Conservation (phyloP, 2,329 filamentous ascomycete species). For the Fusarium goolgardi region DNA sequence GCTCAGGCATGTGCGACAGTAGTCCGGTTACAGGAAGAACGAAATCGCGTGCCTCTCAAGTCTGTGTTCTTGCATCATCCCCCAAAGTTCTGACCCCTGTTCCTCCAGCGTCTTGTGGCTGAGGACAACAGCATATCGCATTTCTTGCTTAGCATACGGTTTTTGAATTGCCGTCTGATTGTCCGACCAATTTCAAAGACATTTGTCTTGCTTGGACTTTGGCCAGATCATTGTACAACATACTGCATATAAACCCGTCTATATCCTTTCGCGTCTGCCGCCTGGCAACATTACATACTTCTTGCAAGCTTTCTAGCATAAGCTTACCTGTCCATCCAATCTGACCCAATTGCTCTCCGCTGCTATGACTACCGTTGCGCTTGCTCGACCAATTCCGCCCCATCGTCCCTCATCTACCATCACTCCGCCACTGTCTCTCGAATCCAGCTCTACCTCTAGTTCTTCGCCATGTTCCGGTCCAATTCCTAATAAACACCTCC, state of each 20-base stretch:
- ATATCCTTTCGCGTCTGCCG: slow-evolving; percentile 12
- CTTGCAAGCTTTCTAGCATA: slow-evolving; percentile 20
- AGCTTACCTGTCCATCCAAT: background rate
- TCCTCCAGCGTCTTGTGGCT: slow-evolving; percentile 33
- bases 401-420: slow-evolving; percentile 59
- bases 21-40: slow-evolving; percentile 32
- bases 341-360: slow-evolving; percentile 15
- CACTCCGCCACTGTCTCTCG: slow-evolving; percentile 57
- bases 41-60: slow-evolving; percentile 38
- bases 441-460: slow-evolving; percentile 42
- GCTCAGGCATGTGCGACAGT: slow-evolving; percentile 43
- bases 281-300: slow-evolving; percentile 12
- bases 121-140: slow-evolving; percentile 27
- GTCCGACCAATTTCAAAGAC: slow-evolving; percentile 21
- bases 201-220: slow-evolving; percentile 10
- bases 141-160: slow-evolving; percentile 24
- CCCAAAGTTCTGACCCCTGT: slow-evolving; percentile 26
- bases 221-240: slow-evolving; percentile 28
- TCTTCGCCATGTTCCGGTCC: slow-evolving; percentile 53
- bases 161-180: slow-evolving; percentile 25
- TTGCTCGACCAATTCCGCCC: slow-evolving; percentile 61
- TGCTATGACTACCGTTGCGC: slow-evolving; percentile 66
- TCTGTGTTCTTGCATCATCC: slow-evolving; percentile 30
- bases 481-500: slow-evolving; percentile 89
- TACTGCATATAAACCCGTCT: slow-evolving; percentile 25